These are phyloP conservation scores for Alnus rubra DNA, from an alignment of 306 rosid species.

Conservation along the genomic window DNA sequence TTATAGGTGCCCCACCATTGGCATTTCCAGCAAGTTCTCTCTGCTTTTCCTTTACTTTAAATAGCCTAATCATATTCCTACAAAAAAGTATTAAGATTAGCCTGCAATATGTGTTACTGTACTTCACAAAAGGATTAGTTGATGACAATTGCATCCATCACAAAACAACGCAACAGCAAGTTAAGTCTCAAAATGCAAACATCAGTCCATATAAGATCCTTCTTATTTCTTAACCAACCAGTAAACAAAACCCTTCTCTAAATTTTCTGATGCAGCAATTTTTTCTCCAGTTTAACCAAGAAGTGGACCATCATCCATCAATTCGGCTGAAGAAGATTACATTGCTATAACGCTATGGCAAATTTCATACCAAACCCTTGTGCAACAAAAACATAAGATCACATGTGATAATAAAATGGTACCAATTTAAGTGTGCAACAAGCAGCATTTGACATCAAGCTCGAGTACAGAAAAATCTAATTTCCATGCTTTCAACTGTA, in stretches of 20 bases:
- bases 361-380: neutral
- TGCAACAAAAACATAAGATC: neutral
- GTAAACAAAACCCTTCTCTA: neutral
- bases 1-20: conserved; percentile 56
- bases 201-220: neutral
- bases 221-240: neutral
- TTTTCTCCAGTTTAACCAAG: neutral
- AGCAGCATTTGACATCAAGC: neutral
- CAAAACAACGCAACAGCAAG: conserved; percentile 11
- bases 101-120: conserved; percentile 4
- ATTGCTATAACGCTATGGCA: neutral
- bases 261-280: neutral
- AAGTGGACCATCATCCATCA: neutral
- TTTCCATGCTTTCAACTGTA: neutral
- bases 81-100: conserved; percentile 23
- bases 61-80: conserved; percentile 83
- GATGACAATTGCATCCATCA: neutral
- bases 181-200: neutral
- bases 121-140: neutral
- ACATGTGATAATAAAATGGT: neutral
- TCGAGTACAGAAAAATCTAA: neutral
- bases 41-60: conserved; percentile 93
- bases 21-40: conserved; percentile 83
- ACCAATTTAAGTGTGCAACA: neutral
- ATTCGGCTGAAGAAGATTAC: neutral